Evolutionary conservation across 345 rosid genomes (phyloP).

Genomic region (Rhodomyrtus tomentosa): DNA sequence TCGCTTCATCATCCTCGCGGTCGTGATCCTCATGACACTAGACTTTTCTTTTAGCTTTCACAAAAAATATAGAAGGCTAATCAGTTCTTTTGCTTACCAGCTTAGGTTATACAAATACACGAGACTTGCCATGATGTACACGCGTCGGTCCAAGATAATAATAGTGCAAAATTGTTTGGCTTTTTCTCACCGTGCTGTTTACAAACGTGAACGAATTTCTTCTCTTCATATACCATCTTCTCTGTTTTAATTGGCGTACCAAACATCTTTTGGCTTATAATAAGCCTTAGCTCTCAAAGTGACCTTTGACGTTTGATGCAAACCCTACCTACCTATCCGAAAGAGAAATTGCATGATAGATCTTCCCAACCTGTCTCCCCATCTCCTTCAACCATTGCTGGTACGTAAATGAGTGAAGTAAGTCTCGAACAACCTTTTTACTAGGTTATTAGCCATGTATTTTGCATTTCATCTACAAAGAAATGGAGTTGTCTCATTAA

Average conservation of each 20-base stretch:
- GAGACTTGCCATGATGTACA: not conserved
- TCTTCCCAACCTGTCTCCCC: not conserved
- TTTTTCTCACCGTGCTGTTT: not conserved
- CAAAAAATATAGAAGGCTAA: not conserved
- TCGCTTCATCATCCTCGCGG: no score
- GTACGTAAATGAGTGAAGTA: not conserved
- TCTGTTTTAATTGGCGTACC: not conserved
- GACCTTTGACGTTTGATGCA: not conserved
- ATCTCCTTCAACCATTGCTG: not conserved
- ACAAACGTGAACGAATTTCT: not conserved
- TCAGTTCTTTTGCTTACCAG: not conserved
- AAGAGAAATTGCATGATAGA: not conserved
- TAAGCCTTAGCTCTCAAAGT: not conserved
- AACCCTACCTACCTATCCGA: not conserved
- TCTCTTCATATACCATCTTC: not conserved
- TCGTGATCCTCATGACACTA: no score
- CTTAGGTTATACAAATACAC: not conserved
- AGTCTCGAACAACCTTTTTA: not conserved
- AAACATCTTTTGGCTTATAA: not conserved
- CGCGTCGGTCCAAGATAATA: not conserved
- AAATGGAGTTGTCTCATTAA: no score
- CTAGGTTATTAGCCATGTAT: not conserved
- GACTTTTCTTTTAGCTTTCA: no score
- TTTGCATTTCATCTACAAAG: not conserved
- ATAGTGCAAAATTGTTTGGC: not conserved